Base-by-base conservation (phyloP, 495 filamentous ascomycete species). In the Penicillium diatomitis region DNA sequence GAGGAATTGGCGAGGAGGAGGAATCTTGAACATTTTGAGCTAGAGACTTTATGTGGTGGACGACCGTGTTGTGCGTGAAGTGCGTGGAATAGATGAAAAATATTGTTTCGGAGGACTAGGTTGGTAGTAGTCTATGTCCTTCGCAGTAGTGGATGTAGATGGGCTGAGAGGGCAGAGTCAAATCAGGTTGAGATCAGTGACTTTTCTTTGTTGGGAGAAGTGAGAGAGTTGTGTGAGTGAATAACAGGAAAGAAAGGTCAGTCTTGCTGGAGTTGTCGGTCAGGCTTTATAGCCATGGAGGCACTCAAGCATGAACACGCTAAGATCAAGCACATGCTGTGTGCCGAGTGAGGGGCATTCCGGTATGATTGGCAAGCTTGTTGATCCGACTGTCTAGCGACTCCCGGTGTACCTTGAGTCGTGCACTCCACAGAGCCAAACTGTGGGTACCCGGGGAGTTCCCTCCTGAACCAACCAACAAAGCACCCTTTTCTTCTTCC, bases 1-100 rank as follows among this genome's bases (percentile, higher is more conserved):
- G 54, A 72, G 60, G 57, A 71, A 71, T 44, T 29, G 32, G 30
- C 62, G 61, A 53, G 52, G 41, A 52, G 61, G 57, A 50, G 67
- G 52, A 49, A 66, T 66, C 50, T 60, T 42, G 58, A 66, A 66
- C 68, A 72, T 72, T 54, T 54, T 68, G 56, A 44, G 45, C 11
- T 32, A 44, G 38, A 12, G 41, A 44, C 41, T 44, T 32, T 32
- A 32, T 8, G 41, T 8, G 32, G 30, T n/a, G 30, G 12, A 20
- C 12, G 31, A 27, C 29, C 30, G 34, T 33, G 5, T 9, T 32
- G 31, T 43, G 41, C 2, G 41, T 31, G 30, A 20, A 20, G 20
- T 20, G 20, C 20, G 30, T 11, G 20, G 29, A 43, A 11, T 44
- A 33, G 30, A 12, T 30, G 12, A 32, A 32, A 29, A 29, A 6